phyloP scores from a whole-genome alignment of 2,329 filamentous ascomycete species.

The Tricladium varicosporioides region DNA sequence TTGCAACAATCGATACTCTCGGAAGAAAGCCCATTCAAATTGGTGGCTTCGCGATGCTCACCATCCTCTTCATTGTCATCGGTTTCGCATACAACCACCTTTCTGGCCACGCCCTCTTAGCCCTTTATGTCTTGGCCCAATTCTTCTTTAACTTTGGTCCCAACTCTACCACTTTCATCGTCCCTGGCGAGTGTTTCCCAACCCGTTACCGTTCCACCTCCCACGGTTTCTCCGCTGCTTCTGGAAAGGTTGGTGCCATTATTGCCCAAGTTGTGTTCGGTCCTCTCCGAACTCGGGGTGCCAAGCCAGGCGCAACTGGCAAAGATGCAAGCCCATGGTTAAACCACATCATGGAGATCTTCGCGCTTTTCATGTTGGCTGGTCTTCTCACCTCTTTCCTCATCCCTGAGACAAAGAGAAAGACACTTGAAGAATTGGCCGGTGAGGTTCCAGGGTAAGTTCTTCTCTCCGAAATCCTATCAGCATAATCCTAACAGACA shows the following conservation, averaged over 20 bases:
- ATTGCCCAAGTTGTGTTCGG: slow-evolving; percentile 50
- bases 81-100: slow-evolving; percentile 58
- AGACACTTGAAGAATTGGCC: slow-evolving; percentile 69
- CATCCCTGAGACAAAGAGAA: slow-evolving; percentile 74
- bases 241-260: slow-evolving; percentile 38
- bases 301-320: slow-evolving; percentile 24
- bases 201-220: slow-evolving; percentile 37
- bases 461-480: background rate
- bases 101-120: slow-evolving; percentile 50
- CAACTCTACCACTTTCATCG: slow-evolving; percentile 38
- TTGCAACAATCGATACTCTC: slow-evolving; percentile 69
- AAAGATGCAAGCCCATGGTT: slow-evolving; percentile 51
- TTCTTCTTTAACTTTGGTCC: slow-evolving; percentile 64
- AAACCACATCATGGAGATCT: slow-evolving; percentile 74
- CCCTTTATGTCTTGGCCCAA: slow-evolving; percentile 62
- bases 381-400: slow-evolving; percentile 67
- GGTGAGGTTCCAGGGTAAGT: slow-evolving; percentile 46
- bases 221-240: slow-evolving; percentile 37
- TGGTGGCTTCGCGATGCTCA: slow-evolving; percentile 59
- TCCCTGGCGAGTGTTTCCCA: slow-evolving; percentile 38
- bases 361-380: slow-evolving; percentile 76
- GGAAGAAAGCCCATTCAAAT: slow-evolving; percentile 79
- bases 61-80: slow-evolving; percentile 59
- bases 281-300: slow-evolving; percentile 45
- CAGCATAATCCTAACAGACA: background rate